Conservation (phyloP, 2,329 filamentous ascomycete species). For the Nemania diffusa region DNA sequence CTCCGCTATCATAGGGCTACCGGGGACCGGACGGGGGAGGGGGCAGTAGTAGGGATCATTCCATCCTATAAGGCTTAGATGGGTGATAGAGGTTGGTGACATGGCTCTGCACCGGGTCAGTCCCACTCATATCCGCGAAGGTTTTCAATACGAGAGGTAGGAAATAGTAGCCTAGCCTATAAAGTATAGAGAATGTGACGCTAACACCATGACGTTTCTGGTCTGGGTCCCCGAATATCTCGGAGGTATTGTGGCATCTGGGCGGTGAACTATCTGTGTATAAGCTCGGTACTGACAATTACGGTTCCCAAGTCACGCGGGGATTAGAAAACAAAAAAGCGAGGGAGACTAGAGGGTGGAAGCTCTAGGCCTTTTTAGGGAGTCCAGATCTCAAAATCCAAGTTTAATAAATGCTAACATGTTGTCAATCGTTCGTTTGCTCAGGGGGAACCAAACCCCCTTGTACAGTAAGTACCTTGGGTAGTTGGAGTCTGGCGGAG, state of each 20-base stretch:
- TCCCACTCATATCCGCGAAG: constrained; percentile 21
- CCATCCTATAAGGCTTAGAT: constrained; percentile 35
- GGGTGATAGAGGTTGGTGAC: constrained; percentile 3
- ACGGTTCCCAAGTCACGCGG: not conserved
- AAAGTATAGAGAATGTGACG: not conserved
- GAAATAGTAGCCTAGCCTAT: constrained; percentile 5
- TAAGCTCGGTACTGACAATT: not conserved
- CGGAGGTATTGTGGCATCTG: not conserved
- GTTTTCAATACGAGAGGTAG: constrained; percentile 26
- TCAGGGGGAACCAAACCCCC: not conserved
- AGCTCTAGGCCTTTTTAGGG: not conserved
- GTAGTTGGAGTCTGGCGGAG: not conserved
- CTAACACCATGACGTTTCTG: constrained; percentile 12
- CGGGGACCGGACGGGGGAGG: not conserved
- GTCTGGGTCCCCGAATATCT: constrained; percentile 1
- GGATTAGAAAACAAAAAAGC: not conserved
- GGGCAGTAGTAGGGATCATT: constrained; percentile 9
- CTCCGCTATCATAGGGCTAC: constrained; percentile 30
- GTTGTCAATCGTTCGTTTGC: constrained; percentile 2
- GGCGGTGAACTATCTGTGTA: constrained; percentile 12
- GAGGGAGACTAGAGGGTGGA: not conserved
- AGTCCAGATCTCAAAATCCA: not conserved
- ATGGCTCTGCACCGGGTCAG: not conserved
- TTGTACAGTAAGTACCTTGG: not conserved
- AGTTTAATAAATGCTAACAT: not conserved